Evolutionary conservation across 768 basidiomycete genomes (phyloP), one percentile per base, ranked within the genome.

Genomic region (Pleurotus giganteus): DNA sequence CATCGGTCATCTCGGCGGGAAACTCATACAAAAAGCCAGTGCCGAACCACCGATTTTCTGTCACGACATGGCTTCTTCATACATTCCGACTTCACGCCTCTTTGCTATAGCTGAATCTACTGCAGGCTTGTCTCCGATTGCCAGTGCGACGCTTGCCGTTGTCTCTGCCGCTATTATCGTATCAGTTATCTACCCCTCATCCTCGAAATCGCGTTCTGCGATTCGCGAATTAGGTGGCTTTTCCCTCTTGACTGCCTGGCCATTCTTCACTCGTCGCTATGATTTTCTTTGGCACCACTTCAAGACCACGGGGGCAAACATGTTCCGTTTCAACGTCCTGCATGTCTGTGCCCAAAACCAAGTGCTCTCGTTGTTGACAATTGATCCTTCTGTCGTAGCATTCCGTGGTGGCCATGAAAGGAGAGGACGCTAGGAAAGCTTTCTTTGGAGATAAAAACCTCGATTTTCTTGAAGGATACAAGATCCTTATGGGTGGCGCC

Each of bases 381-480:
- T n/a, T n/a, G n/a, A n/a, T 41, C 7, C 39, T 7, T 17, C 12
- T 11, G n/a, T 41, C 9, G 19, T 36, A 61, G 60, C 53, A 61
- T 41, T 29, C 23, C 2, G 60, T 60, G 26, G 65, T 70, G 0
- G 73, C 70, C 5, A 37, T 71, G 4, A 58, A 57, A 24, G 73
- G 71, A 0, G 66, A 69, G 17, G 65, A 66, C 36, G 71, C 66
- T 4, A 60, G 71, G 2, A 66, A 68, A 29, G 56, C 59, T 1
- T 71, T 70, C 53, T 69, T 71, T 52, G 62, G 66, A 31, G 60
- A 67, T 32, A 64, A 63, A 31, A 58, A 52, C 28, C 56, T 73
- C 2, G 63, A 61, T 52, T 61, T 69, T 42, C 53, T 37, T n/a
- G 67, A 71, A 58, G 71, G 71, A 26, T 73, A 71, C 46, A 65